Evolutionary conservation across 1,284 basidiomycete species (phyloP).

Genomic region (Fistulina hepatica): DNA sequence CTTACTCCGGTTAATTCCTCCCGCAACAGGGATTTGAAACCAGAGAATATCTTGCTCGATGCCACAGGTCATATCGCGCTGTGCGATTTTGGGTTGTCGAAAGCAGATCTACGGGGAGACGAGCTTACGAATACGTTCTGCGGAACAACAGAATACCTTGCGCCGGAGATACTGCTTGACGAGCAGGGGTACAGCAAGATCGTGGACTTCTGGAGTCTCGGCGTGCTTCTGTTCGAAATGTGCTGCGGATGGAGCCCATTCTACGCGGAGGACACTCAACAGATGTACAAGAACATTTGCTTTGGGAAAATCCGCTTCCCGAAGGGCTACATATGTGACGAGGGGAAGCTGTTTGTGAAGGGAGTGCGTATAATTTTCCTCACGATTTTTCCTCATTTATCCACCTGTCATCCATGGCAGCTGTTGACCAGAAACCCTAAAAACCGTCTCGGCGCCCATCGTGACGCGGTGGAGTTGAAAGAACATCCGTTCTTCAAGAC

Average conservation of each 20-base stretch:
- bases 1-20: constrained; percentile 3
- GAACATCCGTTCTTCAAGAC: constrained; percentile 91
- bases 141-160: constrained; percentile 95
- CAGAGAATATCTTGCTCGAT: constrained; percentile 94
- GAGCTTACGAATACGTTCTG: constrained; percentile 98
- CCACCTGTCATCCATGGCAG: constrained; percentile 30
- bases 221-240: constrained; percentile 92
- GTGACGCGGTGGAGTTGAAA: constrained; percentile 91
- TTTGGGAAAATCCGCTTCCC: constrained; percentile 99
- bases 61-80: constrained; percentile 95
- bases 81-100: constrained; percentile 95
- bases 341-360: constrained; percentile 99
- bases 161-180: constrained; percentile 96
- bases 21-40: constrained; percentile 73
- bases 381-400: constrained; percentile 6
- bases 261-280: constrained; percentile 98
- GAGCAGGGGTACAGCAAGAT: constrained; percentile 98
- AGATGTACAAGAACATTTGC: constrained; percentile 99
- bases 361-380: constrained; percentile 50
- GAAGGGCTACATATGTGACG: constrained; percentile 92
- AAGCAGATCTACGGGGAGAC: constrained; percentile 88
- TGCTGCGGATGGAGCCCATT: constrained; percentile 99
- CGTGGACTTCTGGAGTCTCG: constrained; percentile 98
- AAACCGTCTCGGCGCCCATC: constrained; percentile 85
- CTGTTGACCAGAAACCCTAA: constrained; percentile 97